phyloP scores from a whole-genome alignment of 225 moss, liverwort and hornwort genomes.

The Physcomitrellopsis africana region DNA sequence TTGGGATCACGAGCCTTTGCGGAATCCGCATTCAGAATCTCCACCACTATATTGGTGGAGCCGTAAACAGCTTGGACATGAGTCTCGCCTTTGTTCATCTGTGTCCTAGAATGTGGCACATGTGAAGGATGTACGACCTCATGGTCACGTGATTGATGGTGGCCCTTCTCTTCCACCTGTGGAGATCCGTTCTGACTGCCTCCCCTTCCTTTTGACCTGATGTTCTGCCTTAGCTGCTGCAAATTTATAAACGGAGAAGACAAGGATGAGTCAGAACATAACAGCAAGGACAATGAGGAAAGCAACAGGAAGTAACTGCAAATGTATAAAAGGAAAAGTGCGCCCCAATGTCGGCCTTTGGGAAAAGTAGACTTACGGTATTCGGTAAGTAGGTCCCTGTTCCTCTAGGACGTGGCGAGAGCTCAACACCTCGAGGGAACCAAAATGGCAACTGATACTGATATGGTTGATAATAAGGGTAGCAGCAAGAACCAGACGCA shows the following conservation, averaged over 20 bases:
- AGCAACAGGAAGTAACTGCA: background rate
- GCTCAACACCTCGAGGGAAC: slow-evolving; percentile 53
- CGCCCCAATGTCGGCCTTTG: background rate
- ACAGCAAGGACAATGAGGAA: background rate
- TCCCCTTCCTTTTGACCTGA: slow-evolving; percentile 32
- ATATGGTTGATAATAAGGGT: slow-evolving; percentile 27
- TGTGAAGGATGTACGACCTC: slow-evolving; percentile 29
- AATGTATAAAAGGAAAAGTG: background rate
- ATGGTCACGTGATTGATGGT: slow-evolving; percentile 31
- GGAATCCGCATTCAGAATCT: slow-evolving; percentile 4
- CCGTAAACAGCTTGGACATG: slow-evolving; percentile 21
- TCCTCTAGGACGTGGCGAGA: slow-evolving; percentile 58
- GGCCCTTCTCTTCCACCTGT: slow-evolving; percentile 29
- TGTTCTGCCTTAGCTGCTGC: slow-evolving; percentile 45
- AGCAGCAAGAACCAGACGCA: slow-evolving; percentile 34
- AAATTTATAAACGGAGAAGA: slow-evolving; percentile 4
- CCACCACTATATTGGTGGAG: slow-evolving; percentile 11
- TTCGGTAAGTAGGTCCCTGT: slow-evolving; percentile 77
- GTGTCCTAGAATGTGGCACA: slow-evolving; percentile 21
- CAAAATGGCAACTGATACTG: slow-evolving; percentile 24
- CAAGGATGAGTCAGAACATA: background rate
- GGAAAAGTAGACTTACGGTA: slow-evolving; percentile 47
- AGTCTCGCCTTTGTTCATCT: slow-evolving; percentile 26
- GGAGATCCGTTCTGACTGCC: slow-evolving; percentile 34
- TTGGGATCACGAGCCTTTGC: slow-evolving; percentile 27